Conservation (phyloP, 2,329 filamentous ascomycete genomes). For the Myotisia sp. region DNA sequence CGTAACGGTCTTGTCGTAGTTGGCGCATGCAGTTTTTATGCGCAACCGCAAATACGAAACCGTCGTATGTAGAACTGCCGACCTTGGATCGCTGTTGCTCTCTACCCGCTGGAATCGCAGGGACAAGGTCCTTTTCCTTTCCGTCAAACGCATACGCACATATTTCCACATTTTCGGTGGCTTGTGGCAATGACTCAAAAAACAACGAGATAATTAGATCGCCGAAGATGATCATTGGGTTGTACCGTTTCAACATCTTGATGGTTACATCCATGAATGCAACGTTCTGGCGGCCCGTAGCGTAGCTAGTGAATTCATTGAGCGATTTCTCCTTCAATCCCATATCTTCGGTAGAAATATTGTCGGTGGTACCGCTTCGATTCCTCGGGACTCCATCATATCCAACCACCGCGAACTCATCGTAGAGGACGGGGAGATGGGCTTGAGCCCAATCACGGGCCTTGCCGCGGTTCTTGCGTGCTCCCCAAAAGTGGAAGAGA, state of each 20-base stretch:
- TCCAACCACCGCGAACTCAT: conserved; percentile 78
- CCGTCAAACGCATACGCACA: conserved; percentile 82
- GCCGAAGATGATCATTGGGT: conserved; percentile 53
- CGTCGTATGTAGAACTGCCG: conserved; percentile 56
- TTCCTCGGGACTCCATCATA: conserved; percentile 46
- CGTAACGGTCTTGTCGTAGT: conserved; percentile 83
- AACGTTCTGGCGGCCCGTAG: conserved; percentile 80
- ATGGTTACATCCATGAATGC: conserved; percentile 81
- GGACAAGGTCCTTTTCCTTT: conserved; percentile 66
- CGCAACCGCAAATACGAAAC: conserved; percentile 87
- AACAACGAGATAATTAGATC: conserved; percentile 62
- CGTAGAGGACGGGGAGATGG: conserved; percentile 55
- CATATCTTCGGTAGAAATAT: conserved; percentile 17
- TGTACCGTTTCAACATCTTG: conserved; percentile 71
- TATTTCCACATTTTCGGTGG: conserved; percentile 61
- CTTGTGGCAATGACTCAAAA: conserved; percentile 57
- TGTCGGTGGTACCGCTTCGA: conserved; percentile 5
- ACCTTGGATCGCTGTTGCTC: conserved; percentile 46
- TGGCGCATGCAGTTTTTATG: conserved; percentile 90
- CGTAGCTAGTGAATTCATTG: conserved; percentile 76
- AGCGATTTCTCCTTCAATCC: conserved; percentile 74
- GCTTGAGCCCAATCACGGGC: conserved; percentile 67
- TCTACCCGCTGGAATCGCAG: conserved; percentile 44
- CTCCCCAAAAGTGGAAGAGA: conserved; percentile 66
- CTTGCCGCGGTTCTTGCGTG: conserved; percentile 62